Conservation (phyloP, 164 flowering plant species). For the Stephania japonica region DNA sequence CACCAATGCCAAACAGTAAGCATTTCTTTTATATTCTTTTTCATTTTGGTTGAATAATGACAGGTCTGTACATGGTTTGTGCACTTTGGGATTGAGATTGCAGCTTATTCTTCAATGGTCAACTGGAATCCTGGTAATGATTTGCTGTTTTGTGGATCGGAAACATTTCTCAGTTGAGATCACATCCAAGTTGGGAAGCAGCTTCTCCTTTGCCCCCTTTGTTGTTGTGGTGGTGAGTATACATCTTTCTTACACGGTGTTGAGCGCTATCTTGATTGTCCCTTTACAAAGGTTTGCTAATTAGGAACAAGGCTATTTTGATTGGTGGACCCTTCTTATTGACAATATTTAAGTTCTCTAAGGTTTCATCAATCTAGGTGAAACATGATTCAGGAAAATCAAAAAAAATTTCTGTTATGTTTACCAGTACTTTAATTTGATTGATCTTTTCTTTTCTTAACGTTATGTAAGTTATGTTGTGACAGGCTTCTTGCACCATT, state of each 20-base stretch:
- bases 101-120: constrained; percentile 98
- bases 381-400: constrained; percentile 6
- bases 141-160: constrained; percentile 78
- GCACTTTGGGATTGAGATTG: constrained; percentile 67
- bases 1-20: constrained; percentile 25
- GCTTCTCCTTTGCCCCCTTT: constrained; percentile 87
- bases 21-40: constrained; percentile 31
- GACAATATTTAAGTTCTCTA: not conserved
- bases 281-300: not conserved
- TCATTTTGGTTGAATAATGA: constrained; percentile 45
- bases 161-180: constrained; percentile 62
- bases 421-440: not conserved
- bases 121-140: constrained; percentile 79
- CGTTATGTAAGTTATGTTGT: constrained; percentile 4
- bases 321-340: not conserved
- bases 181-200: constrained; percentile 86
- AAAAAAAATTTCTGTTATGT: not conserved
- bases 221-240: constrained; percentile 82
- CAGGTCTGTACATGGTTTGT: constrained; percentile 51
- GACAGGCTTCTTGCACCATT: constrained; percentile 82
- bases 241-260: not conserved
- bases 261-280: not conserved
- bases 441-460: constrained; percentile 11
- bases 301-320: not conserved
- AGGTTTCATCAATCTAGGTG: not conserved